A percentile compares a stretch with the other conserved stretches of the same genome.
Conservation (phyloP, 2,329 filamentous ascomycete species). For the Colletotrichum sp. region DNA sequence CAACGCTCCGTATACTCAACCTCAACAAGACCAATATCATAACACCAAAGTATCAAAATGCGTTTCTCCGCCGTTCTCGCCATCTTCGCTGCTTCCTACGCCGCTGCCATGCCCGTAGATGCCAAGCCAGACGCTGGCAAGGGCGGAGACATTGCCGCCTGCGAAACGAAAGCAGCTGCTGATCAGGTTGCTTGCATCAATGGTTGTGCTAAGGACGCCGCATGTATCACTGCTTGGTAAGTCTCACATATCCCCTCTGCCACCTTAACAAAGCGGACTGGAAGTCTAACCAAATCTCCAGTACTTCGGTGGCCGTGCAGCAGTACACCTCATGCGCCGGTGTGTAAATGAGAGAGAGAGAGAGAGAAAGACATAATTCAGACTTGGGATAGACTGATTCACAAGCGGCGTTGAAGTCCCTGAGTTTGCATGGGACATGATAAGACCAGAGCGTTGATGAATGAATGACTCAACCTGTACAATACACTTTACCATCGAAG, state of each 20-base stretch:
- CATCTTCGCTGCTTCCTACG: not conserved
- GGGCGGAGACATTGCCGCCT: not conserved
- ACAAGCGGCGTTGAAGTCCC: not conserved
- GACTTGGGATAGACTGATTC: not conserved
- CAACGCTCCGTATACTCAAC: accelerated
- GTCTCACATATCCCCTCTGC: not conserved
- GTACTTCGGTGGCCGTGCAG: not conserved
- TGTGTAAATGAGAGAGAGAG: not conserved
- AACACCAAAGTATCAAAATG: slow-evolving; percentile 27
- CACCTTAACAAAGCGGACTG: not conserved
- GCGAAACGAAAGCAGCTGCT: not conserved
- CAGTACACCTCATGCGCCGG: not conserved
- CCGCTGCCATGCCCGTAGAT: not conserved
- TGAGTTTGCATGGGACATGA: not conserved
- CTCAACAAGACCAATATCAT: not conserved
- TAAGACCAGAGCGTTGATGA: not conserved
- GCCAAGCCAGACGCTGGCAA: not conserved
- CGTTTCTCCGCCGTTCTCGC: slow-evolving; percentile 28
- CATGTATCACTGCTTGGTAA: not conserved
- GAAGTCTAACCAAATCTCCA: not conserved
- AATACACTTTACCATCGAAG: not conserved
- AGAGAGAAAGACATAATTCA: not conserved
- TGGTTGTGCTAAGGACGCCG: not conserved
- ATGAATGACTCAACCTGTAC: not conserved
- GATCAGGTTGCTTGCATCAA: not conserved